Evolutionary conservation across 2,329 filamentous ascomycete genomes (phyloP).

Genomic region (Fusarium compactum): DNA sequence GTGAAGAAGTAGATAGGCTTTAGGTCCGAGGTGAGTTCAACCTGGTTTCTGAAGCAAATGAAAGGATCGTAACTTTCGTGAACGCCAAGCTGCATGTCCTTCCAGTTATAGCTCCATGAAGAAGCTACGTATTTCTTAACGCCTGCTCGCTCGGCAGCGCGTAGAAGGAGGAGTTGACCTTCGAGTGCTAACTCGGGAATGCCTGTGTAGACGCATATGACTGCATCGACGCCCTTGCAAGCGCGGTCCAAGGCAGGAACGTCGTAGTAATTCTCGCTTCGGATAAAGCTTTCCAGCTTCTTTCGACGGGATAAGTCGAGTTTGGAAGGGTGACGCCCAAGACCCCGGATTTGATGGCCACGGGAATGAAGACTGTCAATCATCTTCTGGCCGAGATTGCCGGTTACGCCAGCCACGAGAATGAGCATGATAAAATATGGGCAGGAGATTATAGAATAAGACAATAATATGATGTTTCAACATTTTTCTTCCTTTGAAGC

Average conservation of each 20-base stretch:
- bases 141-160: constrained; percentile 52
- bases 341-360: not conserved
- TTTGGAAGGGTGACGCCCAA: not conserved
- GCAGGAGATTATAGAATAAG: not conserved
- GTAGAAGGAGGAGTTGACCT: constrained; percentile 52
- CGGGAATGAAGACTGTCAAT: not conserved
- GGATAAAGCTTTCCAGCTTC: not conserved
- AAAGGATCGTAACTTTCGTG: constrained; percentile 52
- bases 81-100: constrained; percentile 44
- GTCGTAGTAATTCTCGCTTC: constrained; percentile 43
- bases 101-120: constrained; percentile 53
- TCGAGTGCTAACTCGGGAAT: constrained; percentile 47
- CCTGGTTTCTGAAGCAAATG: constrained; percentile 51
- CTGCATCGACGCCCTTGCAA: constrained; percentile 51
- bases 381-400: not conserved
- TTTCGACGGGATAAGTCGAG: not conserved
- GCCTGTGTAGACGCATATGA: constrained; percentile 49
- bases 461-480: too few species aligned
- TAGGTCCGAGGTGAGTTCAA: constrained; percentile 44
- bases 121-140: constrained; percentile 49
- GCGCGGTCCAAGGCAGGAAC: constrained; percentile 50
- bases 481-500: not conserved
- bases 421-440: not conserved
- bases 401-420: not conserved
- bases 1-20: constrained; percentile 30